Percentiles rank a stretch among this genome's conserved stretches.
Evolutionary conservation across 495 filamentous ascomycete species (phyloP).

Genomic region (Talaromyces trachyspermus): DNA sequence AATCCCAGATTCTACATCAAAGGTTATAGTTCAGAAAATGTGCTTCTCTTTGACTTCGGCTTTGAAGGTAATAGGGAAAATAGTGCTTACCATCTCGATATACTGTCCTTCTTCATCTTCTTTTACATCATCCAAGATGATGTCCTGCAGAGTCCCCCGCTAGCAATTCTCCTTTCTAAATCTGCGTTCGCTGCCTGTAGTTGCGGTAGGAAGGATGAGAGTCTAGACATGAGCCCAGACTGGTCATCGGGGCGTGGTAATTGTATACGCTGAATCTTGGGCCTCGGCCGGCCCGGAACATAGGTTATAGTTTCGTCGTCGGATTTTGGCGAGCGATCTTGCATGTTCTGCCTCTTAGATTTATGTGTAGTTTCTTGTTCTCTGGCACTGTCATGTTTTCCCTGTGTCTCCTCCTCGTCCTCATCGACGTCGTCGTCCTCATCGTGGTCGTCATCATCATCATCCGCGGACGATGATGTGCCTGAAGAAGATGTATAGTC

Average conservation of each 20-base stretch:
- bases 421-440: conserved; percentile 16
- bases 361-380: too few species aligned
- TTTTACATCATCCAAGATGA: conserved; percentile 30
- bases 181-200: conserved; percentile 43
- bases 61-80: not conserved
- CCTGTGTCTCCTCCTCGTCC: not conserved
- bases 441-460: conserved; percentile 21
- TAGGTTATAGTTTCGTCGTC: conserved; percentile 15
- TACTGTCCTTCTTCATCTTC: conserved; percentile 27
- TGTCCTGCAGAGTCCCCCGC: conserved; percentile 24
- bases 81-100: conserved; percentile 43
- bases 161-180: conserved; percentile 34
- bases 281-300: conserved; percentile 28
- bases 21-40: conserved; percentile 1
- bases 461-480: conserved; percentile 21
- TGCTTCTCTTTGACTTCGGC: not conserved
- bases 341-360: too few species aligned
- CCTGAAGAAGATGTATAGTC: conserved; percentile 36
- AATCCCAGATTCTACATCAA: conserved; percentile 38
- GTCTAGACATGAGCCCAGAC: conserved; percentile 28
- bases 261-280: conserved; percentile 25
- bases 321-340: too few species aligned
- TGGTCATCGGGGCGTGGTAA: conserved; percentile 8
- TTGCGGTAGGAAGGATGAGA: conserved; percentile 40
- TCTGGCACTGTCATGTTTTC: not conserved